A percentile compares a stretch with the other conserved stretches of the same genome.
phyloP scores from a whole-genome alignment of 352 stramenopile genomes.

The Pythium sp. region DNA sequence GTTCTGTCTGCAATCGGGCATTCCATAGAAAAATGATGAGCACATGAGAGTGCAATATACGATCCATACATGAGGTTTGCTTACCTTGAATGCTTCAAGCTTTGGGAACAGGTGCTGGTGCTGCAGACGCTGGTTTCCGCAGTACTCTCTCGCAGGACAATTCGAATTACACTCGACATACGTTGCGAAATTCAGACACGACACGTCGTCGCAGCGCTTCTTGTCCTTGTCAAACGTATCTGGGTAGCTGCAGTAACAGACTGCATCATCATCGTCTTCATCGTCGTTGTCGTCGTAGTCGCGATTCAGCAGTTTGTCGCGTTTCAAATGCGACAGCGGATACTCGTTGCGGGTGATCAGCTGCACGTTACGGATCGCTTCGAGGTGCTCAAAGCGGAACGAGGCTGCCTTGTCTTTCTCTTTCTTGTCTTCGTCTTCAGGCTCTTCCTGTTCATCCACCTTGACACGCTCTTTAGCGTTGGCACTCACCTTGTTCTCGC shows the following conservation, averaged over 20 bases:
- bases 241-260: conserved; percentile 62
- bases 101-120: conserved; percentile 57
- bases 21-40: not conserved
- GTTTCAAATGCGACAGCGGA: conserved; percentile 49
- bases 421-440: conserved; percentile 3
- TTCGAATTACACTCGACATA: conserved; percentile 72
- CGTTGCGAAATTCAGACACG: conserved; percentile 87
- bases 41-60: not conserved
- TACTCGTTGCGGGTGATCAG: conserved; percentile 75
- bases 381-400: conserved; percentile 51
- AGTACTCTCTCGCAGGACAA: conserved; percentile 50
- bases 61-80: not conserved
- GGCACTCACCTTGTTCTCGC: not conserved
- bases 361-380: conserved; percentile 60
- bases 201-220: conserved; percentile 76
- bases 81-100: conserved; percentile 68
- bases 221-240: conserved; percentile 35
- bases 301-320: conserved; percentile 25
- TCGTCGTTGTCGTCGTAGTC: conserved; percentile 32
- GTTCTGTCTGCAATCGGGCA: conserved; percentile 37
- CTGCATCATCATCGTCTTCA: conserved; percentile 46
- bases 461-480: not conserved
- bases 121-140: conserved; percentile 77
- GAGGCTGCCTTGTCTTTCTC: conserved; percentile 1
- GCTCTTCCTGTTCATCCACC: conserved; percentile 3